phyloP scores from a whole-genome alignment of 495 filamentous ascomycete genomes.

The Daldinia grandis region DNA sequence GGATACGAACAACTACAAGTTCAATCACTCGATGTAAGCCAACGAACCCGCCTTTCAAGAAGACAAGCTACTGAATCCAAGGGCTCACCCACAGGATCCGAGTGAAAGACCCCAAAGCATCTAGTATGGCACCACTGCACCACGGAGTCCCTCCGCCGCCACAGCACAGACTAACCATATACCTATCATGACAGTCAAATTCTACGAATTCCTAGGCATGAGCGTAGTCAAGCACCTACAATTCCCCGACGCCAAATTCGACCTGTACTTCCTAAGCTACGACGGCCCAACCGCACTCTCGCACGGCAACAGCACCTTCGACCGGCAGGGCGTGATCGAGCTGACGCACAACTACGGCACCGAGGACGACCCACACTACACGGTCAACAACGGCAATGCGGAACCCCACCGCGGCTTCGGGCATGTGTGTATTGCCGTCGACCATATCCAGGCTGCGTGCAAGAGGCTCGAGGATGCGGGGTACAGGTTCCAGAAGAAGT shows the following conservation, averaged over 20 bases:
- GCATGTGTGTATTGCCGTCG: slow-evolving; percentile 86
- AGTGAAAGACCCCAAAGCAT: slow-evolving; percentile 91
- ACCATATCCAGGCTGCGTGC: slow-evolving; percentile 91
- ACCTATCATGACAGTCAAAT: slow-evolving; percentile 68
- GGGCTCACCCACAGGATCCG: slow-evolving; percentile 70
- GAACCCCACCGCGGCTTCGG: slow-evolving; percentile 90
- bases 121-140: slow-evolving; percentile 55
- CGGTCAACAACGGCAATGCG: slow-evolving; percentile 85
- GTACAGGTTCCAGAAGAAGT: slow-evolving; percentile 92
- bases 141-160: not conserved
- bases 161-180: not conserved
- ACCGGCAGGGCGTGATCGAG: slow-evolving; percentile 90
- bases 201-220: slow-evolving; percentile 94
- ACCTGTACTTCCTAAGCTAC: slow-evolving; percentile 85
- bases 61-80: slow-evolving; percentile 6
- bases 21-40: slow-evolving; percentile 80
- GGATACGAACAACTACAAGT: slow-evolving; percentile 82
- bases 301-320: slow-evolving; percentile 70
- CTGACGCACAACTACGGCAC: slow-evolving; percentile 98
- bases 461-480: slow-evolving; percentile 86
- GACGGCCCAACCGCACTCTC: slow-evolving; percentile 70
- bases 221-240: slow-evolving; percentile 79
- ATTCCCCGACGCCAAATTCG: slow-evolving; percentile 81
- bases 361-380: slow-evolving; percentile 83
- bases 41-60: not conserved